These are phyloP conservation scores for Talaromyces sp. DNA, from an alignment of 2,329 filamentous ascomycete genomes.

Conservation along the genomic window DNA sequence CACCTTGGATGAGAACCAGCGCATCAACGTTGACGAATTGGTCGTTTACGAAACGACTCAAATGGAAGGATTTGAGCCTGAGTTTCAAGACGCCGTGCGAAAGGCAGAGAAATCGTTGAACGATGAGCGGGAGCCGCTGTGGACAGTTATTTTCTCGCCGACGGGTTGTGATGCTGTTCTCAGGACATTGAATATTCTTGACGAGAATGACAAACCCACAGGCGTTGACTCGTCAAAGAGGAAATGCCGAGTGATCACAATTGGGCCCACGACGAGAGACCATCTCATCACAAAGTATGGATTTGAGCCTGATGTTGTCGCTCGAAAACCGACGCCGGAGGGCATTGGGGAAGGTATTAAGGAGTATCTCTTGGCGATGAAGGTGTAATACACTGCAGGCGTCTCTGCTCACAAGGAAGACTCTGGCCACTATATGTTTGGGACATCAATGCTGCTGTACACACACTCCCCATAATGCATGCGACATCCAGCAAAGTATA, in stretches of 20 bases:
- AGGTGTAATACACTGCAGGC: neutral
- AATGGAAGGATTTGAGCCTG: conserved; percentile 69
- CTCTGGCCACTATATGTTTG: too few relatives aligned
- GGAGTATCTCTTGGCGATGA: conserved; percentile 38
- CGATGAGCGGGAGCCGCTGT: conserved; percentile 21
- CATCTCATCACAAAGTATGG: conserved; percentile 54
- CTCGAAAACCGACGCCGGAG: conserved; percentile 75
- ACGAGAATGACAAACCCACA: conserved; percentile 24
- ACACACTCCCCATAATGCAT: neutral
- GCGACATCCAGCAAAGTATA: neutral
- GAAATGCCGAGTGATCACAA: conserved; percentile 66
- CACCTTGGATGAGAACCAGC: conserved; percentile 44
- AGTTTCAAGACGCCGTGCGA: conserved; percentile 57
- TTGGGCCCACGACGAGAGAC: conserved; percentile 86
- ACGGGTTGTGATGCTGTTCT: conserved; percentile 62
- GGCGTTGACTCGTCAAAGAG: conserved; percentile 25
- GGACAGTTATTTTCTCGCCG: conserved; percentile 55
- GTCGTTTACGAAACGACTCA: conserved; percentile 85
- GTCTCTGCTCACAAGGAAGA: too few relatives aligned
- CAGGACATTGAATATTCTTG: conserved; percentile 45
- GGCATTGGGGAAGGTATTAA: conserved; percentile 69
- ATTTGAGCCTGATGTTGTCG: conserved; percentile 58
- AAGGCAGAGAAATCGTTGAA: conserved; percentile 28
- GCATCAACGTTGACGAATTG: conserved; percentile 70
- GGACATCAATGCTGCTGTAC: neutral